Evolutionary conservation across 1,139 yeast genomes (phyloP), one percentile per base, ranked within the genome.

Genomic region (Taiozyma sp.): DNA sequence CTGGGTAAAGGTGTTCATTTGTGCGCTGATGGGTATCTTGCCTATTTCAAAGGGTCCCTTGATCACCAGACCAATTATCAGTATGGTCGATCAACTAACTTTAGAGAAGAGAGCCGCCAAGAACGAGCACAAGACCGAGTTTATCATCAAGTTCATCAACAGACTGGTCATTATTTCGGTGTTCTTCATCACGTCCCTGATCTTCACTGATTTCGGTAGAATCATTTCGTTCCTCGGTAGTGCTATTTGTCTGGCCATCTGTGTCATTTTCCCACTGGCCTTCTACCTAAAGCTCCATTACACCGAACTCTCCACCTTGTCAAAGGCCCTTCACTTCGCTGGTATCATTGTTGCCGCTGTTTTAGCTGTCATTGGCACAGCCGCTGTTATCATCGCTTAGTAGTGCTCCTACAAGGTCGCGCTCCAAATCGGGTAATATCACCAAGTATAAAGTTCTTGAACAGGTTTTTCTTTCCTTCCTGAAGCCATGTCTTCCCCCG

Each of bases 1-100:
- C 2, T 78, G 81, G 76, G 69, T 84, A 28, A 76, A 79, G 47
- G 75, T 81, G 1, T 60, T 79, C 28, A 72, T 88, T 41, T 82
- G 87, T 49, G 74, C 76, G 1, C 69, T 86, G 42, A 84, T 87
- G 68, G 87, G 92, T 34, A 58, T 87, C 47, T 74, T 88, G 28
- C 96, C 96, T 0, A 65, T 87, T 34, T 87, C 93, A 2, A 88
- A 88, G 61, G 80, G 89, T 2, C 95, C 96, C 0, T 73, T 88
- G 45, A 84, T 83, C 57, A 83, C 88, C 7, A 80, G 88, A 56
- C 96, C 96, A 1, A 80, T 88, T 32, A 79, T 86, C 34, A 77
- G 88, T 8, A 81, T 90, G 4, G 64, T 76, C 8, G 84, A 80
- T 54, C 69, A 70, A 24, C 57, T 73, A 39, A 54, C 71, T 6